phyloP scores from a whole-genome alignment of 2,329 filamentous ascomycete species.

The Xylaria sp. region DNA sequence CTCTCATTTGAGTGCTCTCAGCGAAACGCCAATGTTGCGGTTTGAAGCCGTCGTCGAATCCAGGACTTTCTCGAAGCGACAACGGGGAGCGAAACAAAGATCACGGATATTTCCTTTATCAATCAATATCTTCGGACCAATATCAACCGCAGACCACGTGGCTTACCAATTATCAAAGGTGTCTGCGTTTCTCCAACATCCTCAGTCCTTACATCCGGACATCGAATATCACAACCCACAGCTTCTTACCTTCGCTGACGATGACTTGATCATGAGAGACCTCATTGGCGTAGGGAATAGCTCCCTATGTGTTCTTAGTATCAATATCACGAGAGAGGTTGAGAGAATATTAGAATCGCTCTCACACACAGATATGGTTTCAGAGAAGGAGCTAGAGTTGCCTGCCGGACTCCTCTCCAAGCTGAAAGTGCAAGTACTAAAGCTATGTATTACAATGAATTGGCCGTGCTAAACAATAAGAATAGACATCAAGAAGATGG shows the following conservation, averaged over 20 bases:
- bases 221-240: conserved; percentile 19
- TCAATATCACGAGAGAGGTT: background rate
- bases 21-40: background rate
- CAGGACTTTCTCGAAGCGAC: background rate
- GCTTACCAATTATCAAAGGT: conserved; percentile 5
- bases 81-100: background rate
- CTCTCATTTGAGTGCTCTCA: background rate
- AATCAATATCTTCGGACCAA: conserved; percentile 11
- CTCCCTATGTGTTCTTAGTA: background rate
- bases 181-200: conserved; percentile 22
- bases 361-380: background rate
- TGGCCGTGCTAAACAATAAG: background rate
- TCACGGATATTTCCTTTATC: background rate
- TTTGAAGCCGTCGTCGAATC: conserved; percentile 9
- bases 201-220: background rate
- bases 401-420: background rate
- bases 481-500: background rate
- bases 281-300: background rate
- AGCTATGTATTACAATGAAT: background rate
- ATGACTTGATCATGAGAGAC: background rate
- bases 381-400: background rate
- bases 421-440: conserved; percentile 16
- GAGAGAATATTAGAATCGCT: conserved; percentile 14
- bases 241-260: conserved; percentile 1
- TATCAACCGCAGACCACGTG: background rate